These are phyloP conservation scores for Alnus glutinosa DNA, from an alignment of 306 rosid species.

Conservation along the genomic window DNA sequence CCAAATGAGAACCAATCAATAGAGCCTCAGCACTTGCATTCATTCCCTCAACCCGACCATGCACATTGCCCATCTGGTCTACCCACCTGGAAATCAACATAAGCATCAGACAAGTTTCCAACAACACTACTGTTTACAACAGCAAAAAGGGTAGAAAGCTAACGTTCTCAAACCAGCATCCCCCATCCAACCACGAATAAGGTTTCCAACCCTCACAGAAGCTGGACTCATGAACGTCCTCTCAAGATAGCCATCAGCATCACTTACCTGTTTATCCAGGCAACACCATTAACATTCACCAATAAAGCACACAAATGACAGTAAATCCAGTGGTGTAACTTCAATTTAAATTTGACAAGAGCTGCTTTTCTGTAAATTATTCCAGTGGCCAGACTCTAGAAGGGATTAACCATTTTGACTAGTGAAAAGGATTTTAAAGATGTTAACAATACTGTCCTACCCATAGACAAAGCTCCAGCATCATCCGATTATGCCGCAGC, in stretches of 20 bases:
- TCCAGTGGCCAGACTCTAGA: not conserved
- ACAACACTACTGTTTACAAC: constrained; percentile 13
- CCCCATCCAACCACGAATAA: constrained; percentile 83
- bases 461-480: too few relatives aligned
- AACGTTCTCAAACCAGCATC: constrained; percentile 97
- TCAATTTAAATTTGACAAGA: not conserved
- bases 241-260: constrained; percentile 73
- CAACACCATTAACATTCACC: constrained; percentile 29
- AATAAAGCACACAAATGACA: constrained; percentile 1
- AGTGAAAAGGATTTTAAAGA: not conserved
- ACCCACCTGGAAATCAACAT: constrained; percentile 73
- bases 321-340: not conserved
- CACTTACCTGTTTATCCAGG: constrained; percentile 66
- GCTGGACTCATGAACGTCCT: constrained; percentile 95
- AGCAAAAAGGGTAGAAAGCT: constrained; percentile 45
- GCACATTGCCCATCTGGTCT: constrained; percentile 83
- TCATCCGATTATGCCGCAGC: too few relatives aligned
- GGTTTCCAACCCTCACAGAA: constrained; percentile 59
- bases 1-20: constrained; percentile 89
- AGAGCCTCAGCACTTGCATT: constrained; percentile 70
- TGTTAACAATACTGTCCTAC: too few relatives aligned
- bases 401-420: constrained; percentile 11
- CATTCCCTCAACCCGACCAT: constrained; percentile 79
- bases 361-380: not conserved
- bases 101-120: constrained; percentile 37